Conservation (phyloP, 139 green algal genomes). For the Chlamydomonas sp. region DNA sequence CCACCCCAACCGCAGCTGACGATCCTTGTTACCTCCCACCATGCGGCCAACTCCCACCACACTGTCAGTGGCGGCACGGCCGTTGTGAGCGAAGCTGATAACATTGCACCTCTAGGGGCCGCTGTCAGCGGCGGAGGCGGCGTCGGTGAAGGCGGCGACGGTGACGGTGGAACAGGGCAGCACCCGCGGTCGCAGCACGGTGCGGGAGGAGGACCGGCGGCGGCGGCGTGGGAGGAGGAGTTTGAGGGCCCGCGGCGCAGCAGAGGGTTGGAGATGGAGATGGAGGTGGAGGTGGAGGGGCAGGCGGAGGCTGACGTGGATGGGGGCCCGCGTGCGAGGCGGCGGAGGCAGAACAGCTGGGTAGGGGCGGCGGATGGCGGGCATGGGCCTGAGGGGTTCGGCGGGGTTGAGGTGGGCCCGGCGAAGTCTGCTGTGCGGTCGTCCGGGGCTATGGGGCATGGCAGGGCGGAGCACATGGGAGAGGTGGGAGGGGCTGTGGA, state of each 20-base stretch:
- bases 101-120: neutral
- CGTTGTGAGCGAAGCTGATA: slow-evolving; percentile 31
- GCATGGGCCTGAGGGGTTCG: too few species aligned
- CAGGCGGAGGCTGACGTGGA: neutral
- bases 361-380: too few species aligned
- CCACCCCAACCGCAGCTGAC: slow-evolving; percentile 36
- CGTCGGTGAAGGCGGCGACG: slow-evolving; percentile 1
- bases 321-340: too few species aligned
- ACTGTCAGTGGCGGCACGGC: slow-evolving; percentile 33
- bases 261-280: neutral
- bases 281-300: neutral
- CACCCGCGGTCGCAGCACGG: too few species aligned
- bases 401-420: too few species aligned
- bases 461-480: too few species aligned
- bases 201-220: neutral
- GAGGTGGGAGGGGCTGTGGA: too few species aligned
- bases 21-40: slow-evolving; percentile 32
- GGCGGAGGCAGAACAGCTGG: too few species aligned
- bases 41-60: slow-evolving; percentile 30
- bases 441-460: too few species aligned
- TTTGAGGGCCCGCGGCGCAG: slow-evolving; percentile 12
- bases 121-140: neutral
- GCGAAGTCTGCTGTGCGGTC: too few species aligned
- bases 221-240: slow-evolving; percentile 34
- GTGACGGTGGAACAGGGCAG: too few species aligned